Percentiles rank a stretch among this genome's conserved stretches.
Conservation (phyloP, 2,329 filamentous ascomycete genomes). For the Penicillium sp. region DNA sequence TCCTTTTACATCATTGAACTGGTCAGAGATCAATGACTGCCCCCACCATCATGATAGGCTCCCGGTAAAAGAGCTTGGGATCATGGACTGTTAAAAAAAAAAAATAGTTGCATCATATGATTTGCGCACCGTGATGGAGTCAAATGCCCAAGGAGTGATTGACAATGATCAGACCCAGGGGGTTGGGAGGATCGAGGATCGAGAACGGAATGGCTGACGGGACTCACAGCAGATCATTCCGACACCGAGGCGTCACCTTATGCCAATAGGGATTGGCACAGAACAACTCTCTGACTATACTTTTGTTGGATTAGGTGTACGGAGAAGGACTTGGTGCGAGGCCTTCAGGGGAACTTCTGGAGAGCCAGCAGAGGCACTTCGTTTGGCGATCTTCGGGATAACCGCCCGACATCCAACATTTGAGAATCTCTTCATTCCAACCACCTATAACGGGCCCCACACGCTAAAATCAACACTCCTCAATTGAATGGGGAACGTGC, state of each 20-base stretch:
- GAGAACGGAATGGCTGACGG: slow-evolving; percentile 7
- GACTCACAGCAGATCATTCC: slow-evolving; percentile 20
- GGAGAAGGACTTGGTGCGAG: slow-evolving; percentile 5
- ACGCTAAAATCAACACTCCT: slow-evolving; percentile 29
- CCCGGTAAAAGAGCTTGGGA: background rate
- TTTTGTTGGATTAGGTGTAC: slow-evolving; percentile 12
- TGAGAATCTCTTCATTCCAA: slow-evolving; percentile 25
- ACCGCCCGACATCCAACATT: slow-evolving; percentile 28
- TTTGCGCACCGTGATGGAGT: background rate
- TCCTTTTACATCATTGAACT: slow-evolving; percentile 1
- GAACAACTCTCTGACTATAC: slow-evolving; percentile 10
- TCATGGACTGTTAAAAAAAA: background rate
- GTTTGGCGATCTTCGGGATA: slow-evolving; percentile 18
- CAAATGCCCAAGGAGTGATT: slow-evolving; percentile 10
- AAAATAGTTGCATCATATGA: slow-evolving; percentile 8
- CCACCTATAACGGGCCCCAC: slow-evolving; percentile 27
- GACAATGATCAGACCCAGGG: slow-evolving; percentile 24
- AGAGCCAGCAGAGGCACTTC: background rate
- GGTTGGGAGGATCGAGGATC: slow-evolving; percentile 19
- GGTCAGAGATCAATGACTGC: background rate
- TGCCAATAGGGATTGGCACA: slow-evolving; percentile 21
- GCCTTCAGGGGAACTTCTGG: slow-evolving; percentile 15
- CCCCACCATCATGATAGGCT: background rate
- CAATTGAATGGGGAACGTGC: slow-evolving; percentile 22
- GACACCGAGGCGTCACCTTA: slow-evolving; percentile 27